Percentiles rank a stretch among this genome's conserved stretches.
phyloP scores from a whole-genome alignment of 495 filamentous ascomycete species.

The Bathelium albidoporum region DNA sequence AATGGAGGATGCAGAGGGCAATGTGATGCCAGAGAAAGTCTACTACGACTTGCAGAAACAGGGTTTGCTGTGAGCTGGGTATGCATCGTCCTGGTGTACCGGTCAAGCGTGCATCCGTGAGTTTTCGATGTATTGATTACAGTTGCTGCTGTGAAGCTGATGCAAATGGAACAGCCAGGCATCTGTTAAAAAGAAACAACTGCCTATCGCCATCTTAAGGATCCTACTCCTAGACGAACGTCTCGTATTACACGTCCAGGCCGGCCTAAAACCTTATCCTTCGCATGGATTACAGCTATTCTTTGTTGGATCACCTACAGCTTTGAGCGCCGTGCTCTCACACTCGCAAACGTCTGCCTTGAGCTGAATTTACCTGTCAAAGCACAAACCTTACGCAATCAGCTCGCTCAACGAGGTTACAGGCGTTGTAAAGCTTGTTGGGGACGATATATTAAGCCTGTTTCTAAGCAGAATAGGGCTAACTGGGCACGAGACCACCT shows the following conservation, averaged over 20 bases:
- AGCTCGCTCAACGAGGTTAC: neutral
- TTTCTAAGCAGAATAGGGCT: neutral
- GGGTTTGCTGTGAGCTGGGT: slow-evolving; percentile 47
- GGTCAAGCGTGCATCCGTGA: neutral
- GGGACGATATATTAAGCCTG: neutral
- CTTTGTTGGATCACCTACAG: neutral
- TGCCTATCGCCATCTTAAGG: neutral
- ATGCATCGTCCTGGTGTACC: neutral
- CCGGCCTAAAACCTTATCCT: neutral
- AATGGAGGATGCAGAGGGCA: slow-evolving; percentile 96
- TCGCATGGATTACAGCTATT: neutral
- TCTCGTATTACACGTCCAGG: neutral
- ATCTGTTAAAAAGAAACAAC: too few relatives aligned
- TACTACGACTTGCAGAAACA: slow-evolving; percentile 77
- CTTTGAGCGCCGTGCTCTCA: neutral
- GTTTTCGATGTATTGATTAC: neutral
- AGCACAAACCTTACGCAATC: neutral
- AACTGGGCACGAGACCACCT: neutral
- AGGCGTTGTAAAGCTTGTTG: neutral
- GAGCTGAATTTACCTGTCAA: neutral
- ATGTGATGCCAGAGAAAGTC: slow-evolving; percentile 97
- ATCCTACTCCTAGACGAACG: neutral
- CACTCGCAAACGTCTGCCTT: neutral
- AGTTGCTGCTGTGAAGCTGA: neutral
- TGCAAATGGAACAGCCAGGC: neutral